Percentiles rank a stretch among this genome's conserved stretches.
Evolutionary conservation across 495 filamentous ascomycete species (phyloP).

Genomic region (Xylaria cubensis): DNA sequence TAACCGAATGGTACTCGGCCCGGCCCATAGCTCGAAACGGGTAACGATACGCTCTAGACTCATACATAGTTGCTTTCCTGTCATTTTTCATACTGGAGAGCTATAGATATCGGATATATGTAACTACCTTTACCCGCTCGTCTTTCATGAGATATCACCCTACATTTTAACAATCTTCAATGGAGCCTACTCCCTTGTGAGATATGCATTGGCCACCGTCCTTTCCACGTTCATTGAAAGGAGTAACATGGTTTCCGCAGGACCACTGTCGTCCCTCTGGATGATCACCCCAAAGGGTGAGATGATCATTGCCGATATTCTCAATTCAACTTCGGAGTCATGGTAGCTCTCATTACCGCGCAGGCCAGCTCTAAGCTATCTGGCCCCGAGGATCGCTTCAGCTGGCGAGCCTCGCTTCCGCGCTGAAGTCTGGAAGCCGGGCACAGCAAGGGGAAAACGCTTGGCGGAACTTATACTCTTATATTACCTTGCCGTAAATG

Average conservation of each 20-base stretch:
- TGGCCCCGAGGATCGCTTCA: conserved; percentile 63
- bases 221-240: conserved; percentile 74
- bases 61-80: background rate
- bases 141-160: background rate
- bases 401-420: conserved; percentile 51
- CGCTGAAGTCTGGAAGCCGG: background rate
- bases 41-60: background rate
- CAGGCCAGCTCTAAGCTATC: conserved; percentile 71
- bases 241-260: conserved; percentile 79
- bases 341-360: conserved; percentile 73
- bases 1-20: background rate
- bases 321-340: conserved; percentile 72
- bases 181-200: conserved; percentile 67
- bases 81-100: background rate
- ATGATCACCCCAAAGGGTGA: conserved; percentile 78
- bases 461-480: background rate
- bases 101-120: background rate
- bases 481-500: background rate
- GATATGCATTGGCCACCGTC: conserved; percentile 77
- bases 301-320: conserved; percentile 62
- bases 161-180: conserved; percentile 49
- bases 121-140: background rate
- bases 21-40: background rate
- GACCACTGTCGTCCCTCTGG: conserved; percentile 82
- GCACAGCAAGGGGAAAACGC: background rate